Conservation (phyloP, 805 yeast genomes). For the Suhomyces sp. region DNA sequence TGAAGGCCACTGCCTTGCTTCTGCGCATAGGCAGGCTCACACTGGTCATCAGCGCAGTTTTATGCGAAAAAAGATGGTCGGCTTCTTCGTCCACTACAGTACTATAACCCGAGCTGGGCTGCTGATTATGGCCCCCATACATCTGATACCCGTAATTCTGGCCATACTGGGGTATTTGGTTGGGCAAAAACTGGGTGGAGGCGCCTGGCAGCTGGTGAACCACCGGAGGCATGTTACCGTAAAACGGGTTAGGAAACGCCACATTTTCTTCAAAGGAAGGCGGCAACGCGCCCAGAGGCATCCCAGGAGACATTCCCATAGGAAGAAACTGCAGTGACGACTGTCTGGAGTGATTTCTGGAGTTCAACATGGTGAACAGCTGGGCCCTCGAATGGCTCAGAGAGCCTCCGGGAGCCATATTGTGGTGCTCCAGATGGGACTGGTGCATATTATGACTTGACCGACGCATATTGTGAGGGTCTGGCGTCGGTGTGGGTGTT, state of each 20-base stretch:
- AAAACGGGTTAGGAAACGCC: constrained; percentile 8
- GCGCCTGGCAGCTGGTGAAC: constrained; percentile 4
- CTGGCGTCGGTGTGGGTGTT: not conserved
- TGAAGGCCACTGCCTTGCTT: constrained; percentile 29
- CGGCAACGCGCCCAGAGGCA: not conserved
- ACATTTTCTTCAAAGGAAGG: constrained; percentile 2
- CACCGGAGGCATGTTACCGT: not conserved
- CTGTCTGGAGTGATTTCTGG: constrained; percentile 7
- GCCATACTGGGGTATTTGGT: not conserved
- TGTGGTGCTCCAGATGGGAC: not conserved
- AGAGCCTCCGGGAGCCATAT: not conserved
- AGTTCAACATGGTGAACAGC: not conserved
- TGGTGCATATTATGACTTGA: not conserved
- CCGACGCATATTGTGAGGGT: not conserved
- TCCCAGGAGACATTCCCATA: not conserved
- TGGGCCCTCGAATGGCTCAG: constrained; percentile 3
- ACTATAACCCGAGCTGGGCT: constrained; percentile 14
- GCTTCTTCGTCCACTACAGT: constrained; percentile 21
- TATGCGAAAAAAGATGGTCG: constrained; percentile 10
- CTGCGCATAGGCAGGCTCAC: constrained; percentile 9
- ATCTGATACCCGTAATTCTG: not conserved
- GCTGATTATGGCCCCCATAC: constrained; percentile 7
- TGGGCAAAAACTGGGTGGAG: constrained; percentile 3
- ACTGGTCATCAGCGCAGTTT: constrained; percentile 6
- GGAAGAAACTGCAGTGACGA: constrained; percentile 8